Base-by-base conservation (phyloP, 495 filamentous ascomycete genomes). In the Penicillium pulvis region DNA sequence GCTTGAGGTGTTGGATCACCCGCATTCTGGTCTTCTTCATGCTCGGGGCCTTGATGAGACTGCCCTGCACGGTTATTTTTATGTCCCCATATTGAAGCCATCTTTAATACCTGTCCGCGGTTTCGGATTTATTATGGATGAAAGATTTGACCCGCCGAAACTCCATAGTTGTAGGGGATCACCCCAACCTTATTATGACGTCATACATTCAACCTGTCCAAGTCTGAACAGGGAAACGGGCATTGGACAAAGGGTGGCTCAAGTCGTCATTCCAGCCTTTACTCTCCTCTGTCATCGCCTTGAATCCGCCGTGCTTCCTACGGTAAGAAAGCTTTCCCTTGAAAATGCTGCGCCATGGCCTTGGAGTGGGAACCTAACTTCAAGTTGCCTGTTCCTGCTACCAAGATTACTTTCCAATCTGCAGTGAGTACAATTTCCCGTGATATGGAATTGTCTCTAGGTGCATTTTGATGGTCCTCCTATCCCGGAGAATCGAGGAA, bases 71-170 rank as follows among this genome's bases (percentile, higher is more conserved):
- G 72, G 42, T 81, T 75, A 61, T 81, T 81, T 56, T 79, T 84
- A 35, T 60, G 69, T 36, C 68, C 73, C 81, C 81, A 86, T 42
- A 85, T 66, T 45, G 74, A 75, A 16, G 68, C 71, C 79, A 82
- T 82, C 16, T 11, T 36, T 4, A 4, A 36, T 12, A 12, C 10
- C 12, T 33, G 33, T 36, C 33, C 0, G 2, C 28, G 28, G 10
- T 36, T 4, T 36, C 33, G 3, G 10, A 36, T 36, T 12, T 10
- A 36, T 36, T 11, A 11, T 12, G 33, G 10, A 3, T 41, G 39
- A n/a, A 41, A n/a, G 39, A 41, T 41, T 12, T 36, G 4, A 11
- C 12, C 10, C 12, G 28, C 28, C 4, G 28, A 7, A 28, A 28
- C 28, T 28, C 28, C 28, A 28, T 36, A 11, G 33, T 3, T 35